Conservation (phyloP, 1,284 basidiomycete species). For the Exobasidium cylindrosporum region DNA sequence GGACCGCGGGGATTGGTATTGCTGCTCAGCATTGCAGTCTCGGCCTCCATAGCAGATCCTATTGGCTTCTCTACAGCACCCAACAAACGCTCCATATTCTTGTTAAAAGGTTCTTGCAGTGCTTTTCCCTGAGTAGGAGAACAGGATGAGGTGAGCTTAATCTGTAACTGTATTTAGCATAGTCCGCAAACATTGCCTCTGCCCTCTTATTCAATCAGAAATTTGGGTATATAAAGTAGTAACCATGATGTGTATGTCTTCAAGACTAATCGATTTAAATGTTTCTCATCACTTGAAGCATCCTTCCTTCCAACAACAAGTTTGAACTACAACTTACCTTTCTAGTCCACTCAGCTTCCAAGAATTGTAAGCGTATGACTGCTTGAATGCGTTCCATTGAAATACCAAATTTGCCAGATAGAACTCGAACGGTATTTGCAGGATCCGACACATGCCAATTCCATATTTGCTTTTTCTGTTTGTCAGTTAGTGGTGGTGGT, state of each 20-base stretch:
- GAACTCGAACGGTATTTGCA: conserved; percentile 36
- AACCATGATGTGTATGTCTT: conserved; percentile 17
- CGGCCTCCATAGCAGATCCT: neutral
- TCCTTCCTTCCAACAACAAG: neutral
- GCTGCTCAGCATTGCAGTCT: neutral
- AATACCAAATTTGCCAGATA: conserved; percentile 44
- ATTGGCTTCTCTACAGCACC: neutral
- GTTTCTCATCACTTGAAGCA: conserved; percentile 7
- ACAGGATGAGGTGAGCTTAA: neutral
- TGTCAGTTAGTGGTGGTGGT: conserved; percentile 41
- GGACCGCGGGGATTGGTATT: conserved; percentile 1
- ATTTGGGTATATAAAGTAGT: conserved; percentile 11
- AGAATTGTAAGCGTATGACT: conserved; percentile 48
- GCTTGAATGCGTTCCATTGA: conserved; percentile 40
- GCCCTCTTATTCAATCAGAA: neutral
- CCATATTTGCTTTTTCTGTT: conserved; percentile 47
- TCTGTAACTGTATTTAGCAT: neutral
- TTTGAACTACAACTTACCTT: conserved; percentile 31
- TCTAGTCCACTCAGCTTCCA: conserved; percentile 39
- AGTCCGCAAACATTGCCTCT: neutral
- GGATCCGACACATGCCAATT: conserved; percentile 39
- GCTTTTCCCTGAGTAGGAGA: conserved; percentile 6
- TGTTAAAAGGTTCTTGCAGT: conserved; percentile 12
- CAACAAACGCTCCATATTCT: conserved; percentile 13
- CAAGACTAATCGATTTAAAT: conserved; percentile 21